These are phyloP conservation scores for Neoconidiobolus thromboides DNA, from an alignment of 371 early-diverging fungal species.

Conservation along the genomic window DNA sequence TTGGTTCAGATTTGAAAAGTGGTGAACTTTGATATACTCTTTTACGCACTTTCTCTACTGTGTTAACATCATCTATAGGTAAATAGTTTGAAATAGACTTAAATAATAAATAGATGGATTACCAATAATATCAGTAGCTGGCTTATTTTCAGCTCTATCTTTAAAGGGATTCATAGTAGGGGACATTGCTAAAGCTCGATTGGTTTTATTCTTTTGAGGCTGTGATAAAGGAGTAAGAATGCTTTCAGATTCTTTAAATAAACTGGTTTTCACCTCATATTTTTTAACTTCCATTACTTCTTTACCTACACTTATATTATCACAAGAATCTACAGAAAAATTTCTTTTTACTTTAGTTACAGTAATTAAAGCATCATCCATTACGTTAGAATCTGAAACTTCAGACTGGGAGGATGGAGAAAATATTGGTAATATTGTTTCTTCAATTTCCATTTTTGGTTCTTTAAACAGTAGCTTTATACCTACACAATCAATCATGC, in stretches of 20 bases:
- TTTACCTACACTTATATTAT: background rate
- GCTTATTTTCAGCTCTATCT: background rate
- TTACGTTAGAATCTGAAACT: background rate
- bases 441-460: background rate
- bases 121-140: background rate
- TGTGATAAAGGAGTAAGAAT: too few relatives aligned
- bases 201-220: background rate
- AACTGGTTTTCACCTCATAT: too few relatives aligned
- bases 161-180: background rate
- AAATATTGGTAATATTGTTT: too few relatives aligned
- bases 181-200: background rate
- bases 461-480: background rate
- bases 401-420: too few relatives aligned
- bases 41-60: background rate
- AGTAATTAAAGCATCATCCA: background rate
- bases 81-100: background rate
- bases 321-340: background rate
- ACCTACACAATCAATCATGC: conserved; percentile 1
- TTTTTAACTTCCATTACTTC: background rate
- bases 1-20: background rate
- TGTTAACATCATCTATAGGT: background rate
- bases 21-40: background rate
- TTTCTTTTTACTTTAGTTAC: background rate
- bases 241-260: too few relatives aligned
- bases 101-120: background rate